These are phyloP conservation scores for Zygosaccharomyces sapae DNA, from an alignment of 1,139 yeast species.

Conservation along the genomic window DNA sequence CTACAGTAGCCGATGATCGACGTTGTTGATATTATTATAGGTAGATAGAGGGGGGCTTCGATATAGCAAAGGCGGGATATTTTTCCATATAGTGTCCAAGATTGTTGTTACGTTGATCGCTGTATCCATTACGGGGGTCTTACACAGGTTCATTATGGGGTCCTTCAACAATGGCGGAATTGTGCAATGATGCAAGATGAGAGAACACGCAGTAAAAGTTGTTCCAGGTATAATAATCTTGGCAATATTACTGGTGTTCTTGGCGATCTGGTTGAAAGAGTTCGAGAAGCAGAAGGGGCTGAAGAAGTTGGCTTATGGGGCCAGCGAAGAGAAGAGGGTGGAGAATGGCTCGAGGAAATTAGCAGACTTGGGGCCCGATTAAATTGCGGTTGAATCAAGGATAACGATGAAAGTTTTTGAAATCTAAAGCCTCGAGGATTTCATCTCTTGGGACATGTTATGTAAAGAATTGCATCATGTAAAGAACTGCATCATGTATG, in stretches of 20 bases:
- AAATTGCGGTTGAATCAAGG: neutral
- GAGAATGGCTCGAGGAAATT: too few species aligned
- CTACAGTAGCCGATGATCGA: neutral
- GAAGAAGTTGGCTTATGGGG: too few species aligned
- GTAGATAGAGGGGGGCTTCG: neutral
- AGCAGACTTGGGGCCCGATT: neutral
- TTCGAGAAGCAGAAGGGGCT: too few species aligned
- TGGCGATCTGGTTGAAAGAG: too few species aligned
- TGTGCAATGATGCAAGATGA: too few species aligned
- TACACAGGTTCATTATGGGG: neutral
- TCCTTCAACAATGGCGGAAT: too few species aligned
- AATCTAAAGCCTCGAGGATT: neutral
- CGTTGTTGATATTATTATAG: neutral
- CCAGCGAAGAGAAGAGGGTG: too few species aligned
- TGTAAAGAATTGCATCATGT: neutral
- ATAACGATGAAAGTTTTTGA: neutral
- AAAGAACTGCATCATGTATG: neutral
- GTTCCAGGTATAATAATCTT: too few species aligned
- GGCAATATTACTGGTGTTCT: too few species aligned
- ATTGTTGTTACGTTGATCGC: neutral
- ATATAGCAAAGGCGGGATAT: neutral
- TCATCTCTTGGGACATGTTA: neutral
- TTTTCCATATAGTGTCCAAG: neutral
- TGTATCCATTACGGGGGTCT: neutral
- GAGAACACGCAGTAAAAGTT: too few species aligned